Evolutionary conservation across 1,284 basidiomycete species (phyloP).

Genomic region (Austroboletus novae-zelandiae): DNA sequence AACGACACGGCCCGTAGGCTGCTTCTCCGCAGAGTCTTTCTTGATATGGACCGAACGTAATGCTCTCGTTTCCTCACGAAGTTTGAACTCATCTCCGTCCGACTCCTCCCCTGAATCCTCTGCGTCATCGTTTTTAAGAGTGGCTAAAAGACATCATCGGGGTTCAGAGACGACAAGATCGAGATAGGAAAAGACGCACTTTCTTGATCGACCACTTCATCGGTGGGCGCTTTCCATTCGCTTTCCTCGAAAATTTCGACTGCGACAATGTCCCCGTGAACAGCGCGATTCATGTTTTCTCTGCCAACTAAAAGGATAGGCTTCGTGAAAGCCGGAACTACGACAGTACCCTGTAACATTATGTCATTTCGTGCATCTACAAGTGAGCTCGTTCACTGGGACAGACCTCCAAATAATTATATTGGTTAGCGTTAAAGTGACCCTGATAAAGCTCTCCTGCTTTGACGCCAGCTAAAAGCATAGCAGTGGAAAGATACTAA

Average conservation of each 20-base stretch:
- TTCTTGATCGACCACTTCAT: slow-evolving; percentile 94
- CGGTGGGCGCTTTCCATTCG: slow-evolving; percentile 92
- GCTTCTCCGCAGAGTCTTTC: slow-evolving; percentile 47
- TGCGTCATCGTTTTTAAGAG: slow-evolving; percentile 87
- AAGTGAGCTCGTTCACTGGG: not conserved
- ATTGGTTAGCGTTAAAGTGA: slow-evolving; percentile 93
- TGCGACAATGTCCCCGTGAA: slow-evolving; percentile 92
- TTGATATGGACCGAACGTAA: slow-evolving; percentile 38
- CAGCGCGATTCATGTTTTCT: slow-evolving; percentile 93
- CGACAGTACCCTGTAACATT: slow-evolving; percentile 69
- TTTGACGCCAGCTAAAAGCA: slow-evolving; percentile 82
- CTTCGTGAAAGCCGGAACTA: slow-evolving; percentile 69
- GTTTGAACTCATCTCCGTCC: slow-evolving; percentile 45
- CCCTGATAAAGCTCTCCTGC: slow-evolving; percentile 86
- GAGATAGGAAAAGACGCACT: slow-evolving; percentile 41
- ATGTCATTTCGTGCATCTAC: not conserved
- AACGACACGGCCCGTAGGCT: slow-evolving; percentile 91
- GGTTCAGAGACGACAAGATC: not conserved
- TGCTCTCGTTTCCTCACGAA: slow-evolving; percentile 47
- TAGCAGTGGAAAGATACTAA: slow-evolving; percentile 82
- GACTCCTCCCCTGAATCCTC: slow-evolving; percentile 66
- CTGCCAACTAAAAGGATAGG: slow-evolving; percentile 86
- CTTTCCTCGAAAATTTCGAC: slow-evolving; percentile 86
- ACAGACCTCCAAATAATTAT: slow-evolving; percentile 90
- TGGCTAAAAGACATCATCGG: slow-evolving; percentile 46